A percentile compares a stretch with the other conserved stretches of the same genome.
Conservation (phyloP, 805 yeast genomes). For the Candida tibetensis region DNA sequence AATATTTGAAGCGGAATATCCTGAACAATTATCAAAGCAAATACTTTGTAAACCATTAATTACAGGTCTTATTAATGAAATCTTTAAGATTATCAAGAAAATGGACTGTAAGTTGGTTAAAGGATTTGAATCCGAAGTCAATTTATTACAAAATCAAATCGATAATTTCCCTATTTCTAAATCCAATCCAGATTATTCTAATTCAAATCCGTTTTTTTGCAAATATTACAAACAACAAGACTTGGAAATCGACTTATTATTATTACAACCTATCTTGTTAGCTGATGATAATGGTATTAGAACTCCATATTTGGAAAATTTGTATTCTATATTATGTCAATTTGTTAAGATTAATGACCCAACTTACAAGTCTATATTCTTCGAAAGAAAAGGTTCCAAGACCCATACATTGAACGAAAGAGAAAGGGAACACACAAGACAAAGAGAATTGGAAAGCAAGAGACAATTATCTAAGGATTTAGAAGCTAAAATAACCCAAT, state of each 20-base stretch:
- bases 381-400: conserved; percentile 27
- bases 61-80: conserved; percentile 74
- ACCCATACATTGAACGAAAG: conserved; percentile 1
- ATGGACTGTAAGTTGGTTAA: conserved; percentile 74
- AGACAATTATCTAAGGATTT: conserved; percentile 11
- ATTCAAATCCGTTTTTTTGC: conserved; percentile 62
- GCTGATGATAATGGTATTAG: conserved; percentile 87
- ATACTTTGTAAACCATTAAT: conserved; percentile 83
- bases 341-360: conserved; percentile 45
- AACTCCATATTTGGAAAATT: conserved; percentile 87
- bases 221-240: conserved; percentile 54
- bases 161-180: conserved; percentile 38
- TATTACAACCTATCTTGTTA: conserved; percentile 80
- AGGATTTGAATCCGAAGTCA: conserved; percentile 66
- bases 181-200: conserved; percentile 31
- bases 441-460: neutral
- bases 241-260: conserved; percentile 67
- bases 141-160: conserved; percentile 54
- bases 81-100: conserved; percentile 66
- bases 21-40: conserved; percentile 56
- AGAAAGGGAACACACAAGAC: neutral
- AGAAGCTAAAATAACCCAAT: conserved; percentile 18
- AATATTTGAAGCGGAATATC: conserved; percentile 67
- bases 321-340: conserved; percentile 76
- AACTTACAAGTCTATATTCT: conserved; percentile 25